Percentiles rank a stretch among this genome's conserved stretches.
phyloP scores from a whole-genome alignment of 768 basidiomycete genomes.

The Termitomyces sp. region DNA sequence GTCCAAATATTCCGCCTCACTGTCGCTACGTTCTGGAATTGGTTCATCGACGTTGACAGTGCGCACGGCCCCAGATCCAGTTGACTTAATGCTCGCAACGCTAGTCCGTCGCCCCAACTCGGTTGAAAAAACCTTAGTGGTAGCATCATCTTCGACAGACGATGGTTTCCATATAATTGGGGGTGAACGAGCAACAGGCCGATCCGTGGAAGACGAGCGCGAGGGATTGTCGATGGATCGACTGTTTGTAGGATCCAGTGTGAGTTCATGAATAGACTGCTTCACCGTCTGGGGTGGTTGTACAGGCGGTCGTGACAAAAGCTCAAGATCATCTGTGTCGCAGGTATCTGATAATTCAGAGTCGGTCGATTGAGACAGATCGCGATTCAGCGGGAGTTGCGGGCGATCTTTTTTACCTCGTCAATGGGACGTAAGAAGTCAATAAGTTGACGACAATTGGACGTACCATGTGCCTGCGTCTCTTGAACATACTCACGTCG shows the following conservation, averaged over 20 bases:
- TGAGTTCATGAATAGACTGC: neutral
- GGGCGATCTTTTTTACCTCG: neutral
- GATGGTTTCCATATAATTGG: slow-evolving; percentile 46
- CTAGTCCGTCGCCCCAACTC: slow-evolving; percentile 42
- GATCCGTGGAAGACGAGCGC: slow-evolving; percentile 22
- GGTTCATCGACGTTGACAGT: slow-evolving; percentile 34
- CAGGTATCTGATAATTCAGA: slow-evolving; percentile 3
- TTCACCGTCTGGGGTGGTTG: slow-evolving; percentile 15
- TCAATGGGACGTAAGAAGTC: neutral
- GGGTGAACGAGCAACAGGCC: slow-evolving; percentile 27
- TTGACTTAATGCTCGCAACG: slow-evolving; percentile 44
- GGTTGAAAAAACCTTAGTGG: slow-evolving; percentile 33
- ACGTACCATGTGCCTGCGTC: neutral
- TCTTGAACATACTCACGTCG: neutral
- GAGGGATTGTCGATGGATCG: slow-evolving; percentile 11
- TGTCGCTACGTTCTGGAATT: slow-evolving; percentile 31
- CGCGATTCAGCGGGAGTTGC: neutral
- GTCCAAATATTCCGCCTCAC: slow-evolving; percentile 10
- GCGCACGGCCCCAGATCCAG: slow-evolving; percentile 35
- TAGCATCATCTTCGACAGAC: slow-evolving; percentile 38
- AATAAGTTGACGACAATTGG: neutral
- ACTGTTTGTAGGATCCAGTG: slow-evolving; percentile 1
- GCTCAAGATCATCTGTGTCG: slow-evolving; percentile 20
- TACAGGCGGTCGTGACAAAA: slow-evolving; percentile 13
- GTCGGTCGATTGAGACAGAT: neutral